Percentiles rank a stretch among this genome's conserved stretches.
phyloP scores from a whole-genome alignment of 208 protist species.

The Crithidia brevicula region DNA sequence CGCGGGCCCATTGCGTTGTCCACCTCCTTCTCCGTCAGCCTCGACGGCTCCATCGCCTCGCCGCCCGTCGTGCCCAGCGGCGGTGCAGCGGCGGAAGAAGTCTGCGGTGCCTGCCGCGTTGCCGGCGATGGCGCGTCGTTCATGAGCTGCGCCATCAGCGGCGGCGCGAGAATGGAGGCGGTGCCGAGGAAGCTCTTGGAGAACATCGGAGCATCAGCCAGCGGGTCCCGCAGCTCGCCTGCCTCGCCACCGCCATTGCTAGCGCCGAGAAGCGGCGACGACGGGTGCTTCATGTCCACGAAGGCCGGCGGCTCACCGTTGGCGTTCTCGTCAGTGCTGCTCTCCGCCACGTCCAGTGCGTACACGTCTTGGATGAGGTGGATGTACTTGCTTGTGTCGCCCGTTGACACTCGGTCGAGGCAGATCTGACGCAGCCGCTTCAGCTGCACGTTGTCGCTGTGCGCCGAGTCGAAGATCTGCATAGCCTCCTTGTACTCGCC shows the following conservation, averaged over 20 bases:
- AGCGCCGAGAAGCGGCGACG: not conserved
- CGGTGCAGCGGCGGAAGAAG: not conserved
- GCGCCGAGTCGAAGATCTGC: conserved; percentile 33
- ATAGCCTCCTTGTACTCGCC: conserved; percentile 51
- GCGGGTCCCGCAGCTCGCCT: conserved; percentile 11
- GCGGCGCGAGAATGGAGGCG: conserved; percentile 3
- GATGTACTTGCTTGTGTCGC: conserved; percentile 54
- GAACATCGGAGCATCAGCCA: conserved; percentile 14
- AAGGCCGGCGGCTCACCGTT: conserved; percentile 3
- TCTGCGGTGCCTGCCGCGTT: not conserved
- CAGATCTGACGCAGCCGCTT: conserved; percentile 56
- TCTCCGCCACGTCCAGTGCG: conserved; percentile 23
- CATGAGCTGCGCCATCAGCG: conserved; percentile 9
- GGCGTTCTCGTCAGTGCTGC: conserved; percentile 11
- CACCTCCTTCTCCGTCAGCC: conserved; percentile 28
- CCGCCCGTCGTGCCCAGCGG: not conserved
- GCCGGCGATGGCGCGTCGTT: not conserved
- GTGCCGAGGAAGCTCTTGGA: conserved; percentile 19
- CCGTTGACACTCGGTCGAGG: conserved; percentile 35
- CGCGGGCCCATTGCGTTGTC: conserved; percentile 25
- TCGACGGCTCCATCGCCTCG: conserved; percentile 24
- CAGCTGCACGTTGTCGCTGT: conserved; percentile 45
- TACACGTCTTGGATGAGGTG: conserved; percentile 41
- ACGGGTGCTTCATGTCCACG: not conserved
- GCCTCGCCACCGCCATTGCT: conserved; percentile 1